A percentile compares a stretch with the other conserved stretches of the same genome.
Evolutionary conservation across 2,329 filamentous ascomycete genomes (phyloP).

Genomic region (Mycosphaerella sp.): DNA sequence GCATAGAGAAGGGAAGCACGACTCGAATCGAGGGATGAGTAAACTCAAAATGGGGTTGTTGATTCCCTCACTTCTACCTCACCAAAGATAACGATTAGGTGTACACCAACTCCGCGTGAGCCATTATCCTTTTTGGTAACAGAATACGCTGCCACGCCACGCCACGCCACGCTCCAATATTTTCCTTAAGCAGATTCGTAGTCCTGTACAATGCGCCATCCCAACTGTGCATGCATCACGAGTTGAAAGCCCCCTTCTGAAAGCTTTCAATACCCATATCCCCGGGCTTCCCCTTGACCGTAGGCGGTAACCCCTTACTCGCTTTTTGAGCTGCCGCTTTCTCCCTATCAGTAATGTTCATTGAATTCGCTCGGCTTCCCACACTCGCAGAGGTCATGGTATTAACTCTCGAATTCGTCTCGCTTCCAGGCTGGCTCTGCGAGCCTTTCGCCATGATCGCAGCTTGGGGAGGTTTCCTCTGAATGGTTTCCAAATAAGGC

Average conservation of each 20-base stretch:
- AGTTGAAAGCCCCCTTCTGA: slow-evolving; percentile 64
- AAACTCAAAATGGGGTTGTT: too few species aligned
- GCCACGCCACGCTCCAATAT: too few species aligned
- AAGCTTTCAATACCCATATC: slow-evolving; percentile 65
- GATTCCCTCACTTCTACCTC: too few species aligned
- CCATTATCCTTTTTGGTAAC: too few species aligned
- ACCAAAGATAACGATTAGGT: too few species aligned
- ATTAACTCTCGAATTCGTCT: slow-evolving; percentile 46
- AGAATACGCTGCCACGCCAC: too few species aligned
- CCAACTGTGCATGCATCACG: slow-evolving; percentile 37
- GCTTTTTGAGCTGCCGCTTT: slow-evolving; percentile 28
- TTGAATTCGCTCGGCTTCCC: slow-evolving; percentile 39
- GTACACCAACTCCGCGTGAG: too few species aligned
- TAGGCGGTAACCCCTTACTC: slow-evolving; percentile 38
- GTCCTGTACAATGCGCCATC: not conserved
- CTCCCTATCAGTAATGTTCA: slow-evolving; percentile 42
- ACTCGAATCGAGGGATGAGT: too few species aligned
- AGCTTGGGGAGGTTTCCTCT: slow-evolving; percentile 47
- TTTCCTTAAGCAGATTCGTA: not conserved
- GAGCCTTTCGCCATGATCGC: slow-evolving; percentile 42
- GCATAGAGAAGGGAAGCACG: too few species aligned
- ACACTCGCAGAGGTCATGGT: slow-evolving; percentile 48
- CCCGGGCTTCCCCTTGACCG: slow-evolving; percentile 53
- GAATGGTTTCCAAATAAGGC: slow-evolving; percentile 77
- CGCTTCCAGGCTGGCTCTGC: slow-evolving; percentile 40